A percentile compares a stretch with the other conserved stretches of the same genome.
Evolutionary conservation across 148 eudicot genomes (phyloP).

Genomic region (Rhododendron kiyosumense): DNA sequence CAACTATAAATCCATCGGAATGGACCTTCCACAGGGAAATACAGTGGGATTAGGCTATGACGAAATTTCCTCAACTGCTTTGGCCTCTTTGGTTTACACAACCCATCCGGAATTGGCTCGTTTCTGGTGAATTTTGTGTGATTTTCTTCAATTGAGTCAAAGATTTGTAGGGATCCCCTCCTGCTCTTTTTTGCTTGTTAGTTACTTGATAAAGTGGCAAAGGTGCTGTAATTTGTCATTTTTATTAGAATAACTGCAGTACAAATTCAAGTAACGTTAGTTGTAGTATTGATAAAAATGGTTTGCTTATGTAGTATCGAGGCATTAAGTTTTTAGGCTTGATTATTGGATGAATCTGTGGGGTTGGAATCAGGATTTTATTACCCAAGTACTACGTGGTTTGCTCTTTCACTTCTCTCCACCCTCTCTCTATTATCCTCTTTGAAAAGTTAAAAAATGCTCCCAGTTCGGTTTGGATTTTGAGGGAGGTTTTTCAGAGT

Average conservation of each 20-base stretch:
- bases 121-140: not conserved
- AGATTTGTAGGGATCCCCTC: not conserved
- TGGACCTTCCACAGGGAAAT: constrained; percentile 66
- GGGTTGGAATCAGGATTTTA: no score
- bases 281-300: not conserved
- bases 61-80: not conserved
- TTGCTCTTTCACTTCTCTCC: not conserved
- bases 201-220: not conserved
- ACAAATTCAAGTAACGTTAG: not conserved
- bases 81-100: not conserved
- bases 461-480: no score
- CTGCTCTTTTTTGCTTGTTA: not conserved
- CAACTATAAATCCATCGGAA: constrained; percentile 65
- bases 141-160: not conserved
- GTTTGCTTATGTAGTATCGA: not conserved
- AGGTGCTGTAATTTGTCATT: not conserved
- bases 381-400: not conserved
- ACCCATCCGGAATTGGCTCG: not conserved
- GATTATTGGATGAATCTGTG: not conserved
- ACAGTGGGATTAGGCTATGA: constrained; percentile 50
- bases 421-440: not conserved
- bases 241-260: not conserved
- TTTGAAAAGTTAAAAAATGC: not conserved
- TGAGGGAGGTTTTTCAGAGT: no score
- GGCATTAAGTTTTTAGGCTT: not conserved